Conservation (phyloP, 805 yeast genomes). For the Wickerhamomyces kurtzmanii region DNA sequence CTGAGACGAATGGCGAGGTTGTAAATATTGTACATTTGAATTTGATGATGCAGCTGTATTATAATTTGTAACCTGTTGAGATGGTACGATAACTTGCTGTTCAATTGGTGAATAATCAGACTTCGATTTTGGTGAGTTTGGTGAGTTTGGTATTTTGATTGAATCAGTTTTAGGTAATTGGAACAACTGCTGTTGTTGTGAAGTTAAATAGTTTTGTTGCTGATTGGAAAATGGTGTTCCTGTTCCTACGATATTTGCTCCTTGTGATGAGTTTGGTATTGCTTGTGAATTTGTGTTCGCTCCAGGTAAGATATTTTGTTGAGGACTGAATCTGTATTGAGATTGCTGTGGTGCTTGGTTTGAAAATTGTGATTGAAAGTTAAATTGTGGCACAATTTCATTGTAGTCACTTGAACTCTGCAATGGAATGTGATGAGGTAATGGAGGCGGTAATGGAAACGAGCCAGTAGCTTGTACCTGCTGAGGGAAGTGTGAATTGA, state of each 20-base stretch:
- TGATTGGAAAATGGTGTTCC: no score
- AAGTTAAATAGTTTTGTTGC: no score
- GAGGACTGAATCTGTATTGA: no score
- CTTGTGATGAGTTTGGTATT: slow-evolving; percentile 1
- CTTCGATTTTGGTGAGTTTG: slow-evolving; percentile 2
- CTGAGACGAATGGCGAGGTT: slow-evolving; percentile 1
- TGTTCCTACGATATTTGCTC: background rate
- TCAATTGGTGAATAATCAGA: slow-evolving; percentile 2
- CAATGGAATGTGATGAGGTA: background rate
- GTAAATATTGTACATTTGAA: slow-evolving; percentile 1
- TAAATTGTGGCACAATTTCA: no score
- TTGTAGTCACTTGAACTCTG: no score
- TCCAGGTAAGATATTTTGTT: slow-evolving; percentile 18
- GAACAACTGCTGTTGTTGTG: no score
- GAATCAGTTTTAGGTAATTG: no score
- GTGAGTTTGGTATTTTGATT: background rate
- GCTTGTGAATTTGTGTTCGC: slow-evolving; percentile 2
- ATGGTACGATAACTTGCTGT: slow-evolving; percentile 2
- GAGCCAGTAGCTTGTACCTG: no score
- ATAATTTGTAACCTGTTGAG: slow-evolving; percentile 2
- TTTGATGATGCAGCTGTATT: slow-evolving; percentile 2
- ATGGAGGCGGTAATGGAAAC: background rate
- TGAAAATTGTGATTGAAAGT: no score
- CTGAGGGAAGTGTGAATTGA: no score
- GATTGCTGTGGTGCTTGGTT: no score